Evolutionary conservation across 108 stramenopile genomes (phyloP).

Genomic region (Discostella pseudostelligera): DNA sequence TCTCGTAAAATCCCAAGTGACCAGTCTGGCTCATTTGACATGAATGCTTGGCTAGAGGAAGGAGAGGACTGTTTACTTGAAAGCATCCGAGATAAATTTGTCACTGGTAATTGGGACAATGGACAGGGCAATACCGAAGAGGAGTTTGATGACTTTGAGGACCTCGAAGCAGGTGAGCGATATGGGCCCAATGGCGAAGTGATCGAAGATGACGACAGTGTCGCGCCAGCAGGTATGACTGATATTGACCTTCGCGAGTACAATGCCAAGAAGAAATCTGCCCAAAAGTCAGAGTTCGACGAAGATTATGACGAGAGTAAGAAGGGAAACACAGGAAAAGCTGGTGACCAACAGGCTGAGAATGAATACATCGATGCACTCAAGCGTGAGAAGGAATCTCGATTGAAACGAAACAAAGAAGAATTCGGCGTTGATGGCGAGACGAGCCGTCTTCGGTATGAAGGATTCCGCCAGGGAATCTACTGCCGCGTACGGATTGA

Average conservation of each 20-base stretch:
- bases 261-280: slow-evolving; percentile 79
- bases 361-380: slow-evolving; percentile 75
- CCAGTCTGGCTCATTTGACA: slow-evolving; percentile 40
- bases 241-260: slow-evolving; percentile 84
- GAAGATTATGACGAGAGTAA: slow-evolving; percentile 86
- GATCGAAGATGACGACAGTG: slow-evolving; percentile 54
- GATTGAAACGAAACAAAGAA: slow-evolving; percentile 71
- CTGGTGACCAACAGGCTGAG: slow-evolving; percentile 74
- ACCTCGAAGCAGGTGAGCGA: slow-evolving; percentile 88
- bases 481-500: slow-evolving; percentile 93
- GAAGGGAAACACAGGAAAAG: slow-evolving; percentile 51
- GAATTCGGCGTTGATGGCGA: slow-evolving; percentile 93
- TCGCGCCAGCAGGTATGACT: slow-evolving; percentile 66
- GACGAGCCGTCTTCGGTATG: slow-evolving; percentile 69
- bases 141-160: slow-evolving; percentile 91
- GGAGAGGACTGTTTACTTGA: slow-evolving; percentile 79
- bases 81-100: slow-evolving; percentile 87
- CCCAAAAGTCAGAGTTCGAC: slow-evolving; percentile 78
- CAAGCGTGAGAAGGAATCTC: slow-evolving; percentile 83
- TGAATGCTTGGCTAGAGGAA: slow-evolving; percentile 72
- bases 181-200: slow-evolving; percentile 66
- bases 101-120: slow-evolving; percentile 94
- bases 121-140: slow-evolving; percentile 48
- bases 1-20: slow-evolving; percentile 34
- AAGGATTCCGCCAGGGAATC: slow-evolving; percentile 91